phyloP scores from a whole-genome alignment of 73 alveolate genomes.

The Paramecium sonneborni region DNA sequence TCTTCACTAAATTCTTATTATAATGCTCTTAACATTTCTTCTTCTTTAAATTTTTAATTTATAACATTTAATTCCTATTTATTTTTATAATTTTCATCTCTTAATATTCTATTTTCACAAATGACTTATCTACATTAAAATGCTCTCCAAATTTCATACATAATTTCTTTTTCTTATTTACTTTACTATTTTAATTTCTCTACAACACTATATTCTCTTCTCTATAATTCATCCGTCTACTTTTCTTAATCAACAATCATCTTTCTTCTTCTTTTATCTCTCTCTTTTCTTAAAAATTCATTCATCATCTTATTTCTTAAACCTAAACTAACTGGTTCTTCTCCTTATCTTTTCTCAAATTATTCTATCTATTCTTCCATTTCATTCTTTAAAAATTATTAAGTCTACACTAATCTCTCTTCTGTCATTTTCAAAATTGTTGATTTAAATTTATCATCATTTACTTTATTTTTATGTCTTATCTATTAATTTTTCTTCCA shows the following conservation, averaged over 20 bases:
- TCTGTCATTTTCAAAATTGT: constrained; percentile 83
- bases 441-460: constrained; percentile 88
- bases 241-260: constrained; percentile 92
- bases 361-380: constrained; percentile 83
- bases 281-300: constrained; percentile 91
- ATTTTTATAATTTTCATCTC: constrained; percentile 91
- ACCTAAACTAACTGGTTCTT: constrained; percentile 79
- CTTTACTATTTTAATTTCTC: constrained; percentile 83
- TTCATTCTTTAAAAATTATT: constrained; percentile 78
- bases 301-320: constrained; percentile 86
- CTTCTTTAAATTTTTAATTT: constrained; percentile 87
- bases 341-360: constrained; percentile 79
- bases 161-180: constrained; percentile 92
- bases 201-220: constrained; percentile 90
- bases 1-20: constrained; percentile 83
- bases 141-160: constrained; percentile 94
- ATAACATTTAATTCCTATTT: constrained; percentile 89
- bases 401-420: constrained; percentile 76
- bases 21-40: constrained; percentile 83
- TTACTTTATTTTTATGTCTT: constrained; percentile 90
- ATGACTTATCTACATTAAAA: constrained; percentile 91
- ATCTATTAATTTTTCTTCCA: constrained; percentile 95
- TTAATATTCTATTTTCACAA: constrained; percentile 84
- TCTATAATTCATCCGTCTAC: constrained; percentile 88
- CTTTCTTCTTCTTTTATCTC: constrained; percentile 95